Evolutionary conservation across 192 early-diverging fungal species (phyloP).

Genomic region (Coemansia sp.): DNA sequence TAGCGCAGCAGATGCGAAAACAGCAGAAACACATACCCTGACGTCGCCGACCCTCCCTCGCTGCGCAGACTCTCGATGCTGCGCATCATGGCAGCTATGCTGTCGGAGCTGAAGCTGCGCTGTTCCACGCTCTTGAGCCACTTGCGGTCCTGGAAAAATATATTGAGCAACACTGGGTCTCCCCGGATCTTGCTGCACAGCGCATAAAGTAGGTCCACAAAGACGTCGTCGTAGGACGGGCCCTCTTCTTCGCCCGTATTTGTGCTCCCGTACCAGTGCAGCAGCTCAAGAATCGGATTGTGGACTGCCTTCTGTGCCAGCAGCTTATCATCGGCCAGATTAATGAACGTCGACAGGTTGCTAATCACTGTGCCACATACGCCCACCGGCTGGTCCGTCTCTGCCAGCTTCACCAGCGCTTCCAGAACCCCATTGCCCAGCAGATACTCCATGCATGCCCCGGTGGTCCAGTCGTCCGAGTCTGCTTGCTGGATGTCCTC

Average conservation of each 20-base stretch:
- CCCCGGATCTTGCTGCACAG: constrained; percentile 54
- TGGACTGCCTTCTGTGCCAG: constrained; percentile 89
- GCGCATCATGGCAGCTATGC: constrained; percentile 50
- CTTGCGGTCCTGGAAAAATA: constrained; percentile 49
- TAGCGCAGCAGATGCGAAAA: constrained; percentile 87
- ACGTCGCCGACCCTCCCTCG: constrained; percentile 11
- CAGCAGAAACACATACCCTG: constrained; percentile 73
- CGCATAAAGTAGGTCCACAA: constrained; percentile 47
- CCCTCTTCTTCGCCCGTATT: constrained; percentile 11
- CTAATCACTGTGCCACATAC: constrained; percentile 77
- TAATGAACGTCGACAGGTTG: constrained; percentile 76
- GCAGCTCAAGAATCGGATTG: constrained; percentile 74
- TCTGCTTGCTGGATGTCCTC: constrained; percentile 68
- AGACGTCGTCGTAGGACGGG: constrained; percentile 27
- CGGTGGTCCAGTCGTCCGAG: constrained; percentile 70
- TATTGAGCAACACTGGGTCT: constrained; percentile 49
- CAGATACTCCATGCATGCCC: constrained; percentile 87
- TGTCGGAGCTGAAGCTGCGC: constrained; percentile 33
- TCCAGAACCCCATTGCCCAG: constrained; percentile 80
- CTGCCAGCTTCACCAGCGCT: constrained; percentile 73
- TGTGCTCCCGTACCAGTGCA: constrained; percentile 56
- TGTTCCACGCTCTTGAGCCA: constrained; percentile 48
- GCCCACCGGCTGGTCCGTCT: constrained; percentile 73
- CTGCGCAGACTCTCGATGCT: constrained; percentile 47
- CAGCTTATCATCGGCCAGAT: constrained; percentile 82